A percentile compares a stretch with the other conserved stretches of the same genome.
phyloP scores from a whole-genome alignment of 2,329 filamentous ascomycete species.

The Setomelanomma holmii region DNA sequence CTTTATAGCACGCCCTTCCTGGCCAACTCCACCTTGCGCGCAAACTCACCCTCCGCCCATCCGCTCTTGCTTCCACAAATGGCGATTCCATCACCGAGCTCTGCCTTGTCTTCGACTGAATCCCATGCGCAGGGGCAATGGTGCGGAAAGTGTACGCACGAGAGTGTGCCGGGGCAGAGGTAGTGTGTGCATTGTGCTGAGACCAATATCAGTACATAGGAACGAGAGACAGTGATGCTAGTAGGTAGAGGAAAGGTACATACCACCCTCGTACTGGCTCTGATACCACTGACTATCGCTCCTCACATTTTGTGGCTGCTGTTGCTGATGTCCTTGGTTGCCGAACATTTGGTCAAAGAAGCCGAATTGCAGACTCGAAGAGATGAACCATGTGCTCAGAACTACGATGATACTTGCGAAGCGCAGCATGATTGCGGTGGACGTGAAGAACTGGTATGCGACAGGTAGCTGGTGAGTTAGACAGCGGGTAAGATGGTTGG shows the following conservation, averaged over 20 bases:
- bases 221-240: not conserved
- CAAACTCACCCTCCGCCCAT: slow-evolving; percentile 73
- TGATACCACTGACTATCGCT: slow-evolving; percentile 86
- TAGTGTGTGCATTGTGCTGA: slow-evolving; percentile 89
- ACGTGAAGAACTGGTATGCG: not conserved
- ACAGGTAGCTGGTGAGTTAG: not conserved
- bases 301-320: slow-evolving; percentile 76
- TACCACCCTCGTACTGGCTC: slow-evolving; percentile 72
- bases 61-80: slow-evolving; percentile 79
- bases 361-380: slow-evolving; percentile 81
- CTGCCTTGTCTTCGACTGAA: slow-evolving; percentile 68
- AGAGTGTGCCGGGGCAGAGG: slow-evolving; percentile 90
- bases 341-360: slow-evolving; percentile 99
- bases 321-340: slow-evolving; percentile 64
- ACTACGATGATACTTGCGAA: slow-evolving; percentile 40
- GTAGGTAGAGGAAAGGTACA: slow-evolving; percentile 13
- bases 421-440: slow-evolving; percentile 39
- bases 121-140: slow-evolving; percentile 92
- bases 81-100: slow-evolving; percentile 75
- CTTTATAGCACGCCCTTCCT: slow-evolving; percentile 74
- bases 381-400: slow-evolving; percentile 63
- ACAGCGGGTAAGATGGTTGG: not conserved
- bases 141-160: slow-evolving; percentile 95
- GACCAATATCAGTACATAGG: not conserved
- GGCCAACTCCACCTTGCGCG: slow-evolving; percentile 78